Evolutionary conservation across 768 basidiomycete genomes (phyloP), one percentile per base, ranked within the genome.

Genomic region (Obba rivulosa): DNA sequence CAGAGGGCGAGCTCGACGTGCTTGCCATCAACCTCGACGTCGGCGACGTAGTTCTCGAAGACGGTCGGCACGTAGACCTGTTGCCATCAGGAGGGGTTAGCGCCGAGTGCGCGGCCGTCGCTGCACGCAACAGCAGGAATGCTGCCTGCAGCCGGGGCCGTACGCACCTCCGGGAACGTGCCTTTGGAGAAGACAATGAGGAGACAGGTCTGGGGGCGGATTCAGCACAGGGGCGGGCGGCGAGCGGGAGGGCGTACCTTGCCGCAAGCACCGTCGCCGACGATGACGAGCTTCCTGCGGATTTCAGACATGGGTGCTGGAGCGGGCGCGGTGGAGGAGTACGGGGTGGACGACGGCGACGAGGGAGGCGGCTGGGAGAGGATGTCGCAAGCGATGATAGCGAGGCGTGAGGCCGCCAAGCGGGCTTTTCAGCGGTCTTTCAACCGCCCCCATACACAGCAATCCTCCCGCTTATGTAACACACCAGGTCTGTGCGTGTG

Each of bases 41-140:
- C 94, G 58, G 95, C 95, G 48, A 96, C 95, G 68, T 97, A 96
- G 82, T 97, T 97, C 79, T 99, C 96, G 60, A 98, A 99, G 44
- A 99, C 96, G 50, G 96, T 99, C 43, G 96, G 96, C 54, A 98
- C 93, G 66, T 98, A 98, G 60, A 98, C 96, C 95, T 98, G 57
- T 7, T 25, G 44, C 36, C 22, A 18, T 28, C 3, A 41, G 3
- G 41, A 11, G 8, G 4, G 24, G 38, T 54, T 45, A 50, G 53
- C 45, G 49, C 51, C 48, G 45, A 14, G 24, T 38, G 20, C 46
- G 48, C 51, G 55, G 47, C 55, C 43, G 45, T 38, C 25, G 34
- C 2, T 3, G 25, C n/a, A n/a, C n/a, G n/a, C n/a, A n/a, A 24
- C 5, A 22, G 48, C 35, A 8, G 8, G 34, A 22, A 3, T 2